Evolutionary conservation across 176 grass and related monocot genomes (phyloP), one percentile per base, ranked within the genome.

Genomic region (Phragmites australis): DNA sequence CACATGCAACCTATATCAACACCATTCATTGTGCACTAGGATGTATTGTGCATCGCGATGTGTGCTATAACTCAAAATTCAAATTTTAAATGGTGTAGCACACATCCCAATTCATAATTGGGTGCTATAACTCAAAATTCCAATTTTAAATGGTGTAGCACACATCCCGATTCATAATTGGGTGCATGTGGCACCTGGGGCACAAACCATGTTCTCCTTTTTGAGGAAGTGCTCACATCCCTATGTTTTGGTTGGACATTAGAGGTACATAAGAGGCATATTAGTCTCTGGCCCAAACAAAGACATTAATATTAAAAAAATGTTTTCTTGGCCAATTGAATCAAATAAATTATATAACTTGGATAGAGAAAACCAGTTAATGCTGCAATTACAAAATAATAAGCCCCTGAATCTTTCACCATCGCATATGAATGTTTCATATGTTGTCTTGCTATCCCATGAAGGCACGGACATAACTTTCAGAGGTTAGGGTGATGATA

Each of bases 171-270:
- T n/a, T n/a, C n/a, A n/a, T n/a, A n/a, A n/a, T n/a, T n/a, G n/a
- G n/a, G n/a, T n/a, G 34, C 34, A 5, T 37, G 34, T 2, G 34
- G 34, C 29, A 32, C 30, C 6, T 8, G 26, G 1, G 29, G 27
- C 16, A 53, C 16, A 51, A 8, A 72, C 21, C 27, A 8, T 29
- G 14, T 51, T 34, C 30, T 32, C 15, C 8, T 62, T 62, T 2
- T 30, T 14, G 6, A 34, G 59, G 59, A 32, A 62, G 59, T 32
- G 59, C 14, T 6, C 12, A 27, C 13, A 16, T 31, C 15, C 60
- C 60, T 63, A 58, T 68, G 1, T 68, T 68, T 76, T 50, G 22
- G 34, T 55, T 75, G 62, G 9, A 76, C 53, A 54, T 31, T 44
- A 23, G 37, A 62, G 37, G 52, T 83, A 4, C 22, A 51, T 53